Percentiles rank a stretch among this genome's conserved stretches.
phyloP scores from a whole-genome alignment of 176 grass and related monocot genomes.

The Juncus inflexus region DNA sequence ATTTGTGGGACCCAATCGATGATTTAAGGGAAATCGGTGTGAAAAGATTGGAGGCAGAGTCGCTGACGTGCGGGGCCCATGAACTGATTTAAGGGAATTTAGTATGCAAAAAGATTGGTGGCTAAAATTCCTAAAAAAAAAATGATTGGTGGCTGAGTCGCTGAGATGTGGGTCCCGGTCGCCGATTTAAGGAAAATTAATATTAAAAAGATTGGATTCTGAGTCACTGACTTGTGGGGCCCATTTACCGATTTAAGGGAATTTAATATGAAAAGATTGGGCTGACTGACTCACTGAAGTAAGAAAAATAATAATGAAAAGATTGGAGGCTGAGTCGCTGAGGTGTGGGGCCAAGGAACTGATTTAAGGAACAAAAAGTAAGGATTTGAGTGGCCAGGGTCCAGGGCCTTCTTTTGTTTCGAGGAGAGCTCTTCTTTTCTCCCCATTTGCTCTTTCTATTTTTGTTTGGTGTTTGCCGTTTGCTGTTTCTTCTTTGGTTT shows the following conservation, averaged over 20 bases:
- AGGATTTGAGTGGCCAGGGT: slow-evolving; percentile 20
- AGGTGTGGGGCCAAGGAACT: background rate
- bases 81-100: background rate
- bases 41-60: slow-evolving; percentile 6
- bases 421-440: too few species aligned
- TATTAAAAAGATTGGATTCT: background rate
- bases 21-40: background rate
- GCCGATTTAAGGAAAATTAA: background rate
- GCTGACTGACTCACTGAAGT: too few species aligned
- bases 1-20: background rate
- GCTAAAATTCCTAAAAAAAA: too few species aligned
- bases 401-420: background rate
- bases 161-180: slow-evolving; percentile 11
- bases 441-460: too few species aligned
- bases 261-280: background rate
- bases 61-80: slow-evolving; percentile 9
- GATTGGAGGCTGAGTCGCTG: slow-evolving; percentile 8
- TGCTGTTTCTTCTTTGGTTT: too few species aligned
- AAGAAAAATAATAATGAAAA: too few species aligned
- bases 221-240: slow-evolving; percentile 9
- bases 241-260: background rate
- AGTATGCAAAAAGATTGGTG: background rate
- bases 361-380: slow-evolving; percentile 2
- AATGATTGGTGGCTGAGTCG: background rate
- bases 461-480: too few species aligned